Evolutionary conservation across 2,329 filamentous ascomycete genomes (phyloP), one percentile per base, ranked within the genome.

Genomic region (Alternaria infectoria): DNA sequence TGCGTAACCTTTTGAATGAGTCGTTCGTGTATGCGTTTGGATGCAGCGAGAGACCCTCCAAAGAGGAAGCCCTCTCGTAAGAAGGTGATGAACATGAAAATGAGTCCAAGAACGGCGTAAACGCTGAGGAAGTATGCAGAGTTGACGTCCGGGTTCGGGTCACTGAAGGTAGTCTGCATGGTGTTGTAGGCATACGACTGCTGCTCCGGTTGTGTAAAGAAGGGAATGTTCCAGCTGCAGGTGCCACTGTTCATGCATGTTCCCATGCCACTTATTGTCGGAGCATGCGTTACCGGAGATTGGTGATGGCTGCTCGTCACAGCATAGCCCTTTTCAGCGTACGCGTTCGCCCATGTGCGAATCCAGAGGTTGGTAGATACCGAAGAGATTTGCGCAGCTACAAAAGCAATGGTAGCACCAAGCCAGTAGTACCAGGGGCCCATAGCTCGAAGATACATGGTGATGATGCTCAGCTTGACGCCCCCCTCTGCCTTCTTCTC

Each of bases 401-500:
- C 86, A 75, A 99, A 98, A 40, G 94, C 90, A 5, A 89, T 69
- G 13, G 89, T 81, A 19, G 94, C 91, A 36, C 92, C 82, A 51
- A 91, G 79, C 96, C 96, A 99, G 82, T 97, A 99, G 86, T 93
- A 94, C 93, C 93, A 97, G 5, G 90, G 86, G n/a, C 96, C 96
- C 96, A 99, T 99, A 67, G 94, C 88, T 62, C 82, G 83, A 17
- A 99, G 86, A 77, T 99, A 99, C 76, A 97, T 88, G 64, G 89
- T 84, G 73, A 99, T 91, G 55, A 97, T 94, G 21, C 88, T 86
- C 86, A 93, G 90, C 78, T 97, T 96, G 72, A 99, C 93, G 44
- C 93, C 90, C 26, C 96, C 96, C 49, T 87, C 89, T 8, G 93
- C 90, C 81, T 96, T 98, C 45, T 86, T 86, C 79, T 99, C 96